These are phyloP conservation scores for Pseudocercospora eumusae DNA, from an alignment of 2,329 filamentous ascomycete species.

Conservation along the genomic window DNA sequence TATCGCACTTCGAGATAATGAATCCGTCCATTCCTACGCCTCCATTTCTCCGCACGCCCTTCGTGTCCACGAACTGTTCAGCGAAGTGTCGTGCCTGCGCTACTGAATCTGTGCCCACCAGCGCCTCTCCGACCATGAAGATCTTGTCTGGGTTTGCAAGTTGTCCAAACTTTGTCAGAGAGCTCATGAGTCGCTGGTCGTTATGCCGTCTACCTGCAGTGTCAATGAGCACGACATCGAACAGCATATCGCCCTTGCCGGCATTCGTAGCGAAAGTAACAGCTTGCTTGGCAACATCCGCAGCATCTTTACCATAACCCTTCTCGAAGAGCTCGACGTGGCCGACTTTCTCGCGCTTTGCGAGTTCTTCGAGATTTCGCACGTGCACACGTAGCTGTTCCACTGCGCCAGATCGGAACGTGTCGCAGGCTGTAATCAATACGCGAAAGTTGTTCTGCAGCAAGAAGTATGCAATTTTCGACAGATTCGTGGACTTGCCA, in stretches of 20 bases:
- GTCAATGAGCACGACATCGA: conserved; percentile 94
- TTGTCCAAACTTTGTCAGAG: conserved; percentile 94
- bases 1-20: conserved; percentile 98
- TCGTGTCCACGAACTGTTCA: conserved; percentile 65
- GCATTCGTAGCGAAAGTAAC: conserved; percentile 75
- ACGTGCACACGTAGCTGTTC: conserved; percentile 97
- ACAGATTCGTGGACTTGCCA: conserved; percentile 95
- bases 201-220: conserved; percentile 95
- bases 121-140: conserved; percentile 90
- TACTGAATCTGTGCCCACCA: conserved; percentile 93
- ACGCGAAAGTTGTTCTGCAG: conserved; percentile 97
- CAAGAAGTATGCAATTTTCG: conserved; percentile 97
- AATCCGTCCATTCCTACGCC: conserved; percentile 90
- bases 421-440: conserved; percentile 90
- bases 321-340: conserved; percentile 91
- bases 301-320: conserved; percentile 96
- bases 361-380: conserved; percentile 86
- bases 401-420: conserved; percentile 94
- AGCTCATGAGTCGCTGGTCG: conserved; percentile 92
- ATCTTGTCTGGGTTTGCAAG: conserved; percentile 97
- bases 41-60: conserved; percentile 39
- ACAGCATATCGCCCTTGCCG: conserved; percentile 46
- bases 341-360: conserved; percentile 74
- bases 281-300: conserved; percentile 90
- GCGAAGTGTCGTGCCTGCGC: conserved; percentile 97